Evolutionary conservation across 257 asterid genomes (phyloP).

Genomic region (Ehretia macrophylla): DNA sequence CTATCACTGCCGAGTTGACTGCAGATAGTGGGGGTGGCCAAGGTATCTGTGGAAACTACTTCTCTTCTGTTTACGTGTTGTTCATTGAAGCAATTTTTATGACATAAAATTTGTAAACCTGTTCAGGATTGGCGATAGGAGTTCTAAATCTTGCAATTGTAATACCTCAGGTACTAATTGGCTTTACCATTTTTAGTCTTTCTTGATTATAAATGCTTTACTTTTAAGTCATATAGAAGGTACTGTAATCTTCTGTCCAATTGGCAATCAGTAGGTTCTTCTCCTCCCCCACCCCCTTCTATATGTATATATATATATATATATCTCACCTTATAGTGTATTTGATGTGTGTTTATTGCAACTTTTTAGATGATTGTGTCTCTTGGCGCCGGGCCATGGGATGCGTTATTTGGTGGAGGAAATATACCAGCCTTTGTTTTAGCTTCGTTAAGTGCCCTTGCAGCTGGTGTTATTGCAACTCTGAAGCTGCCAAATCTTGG

Average conservation of each 20-base stretch:
- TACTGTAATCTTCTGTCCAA: too few relatives aligned
- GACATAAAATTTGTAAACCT: constrained; percentile 15
- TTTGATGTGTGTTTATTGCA: constrained; percentile 1
- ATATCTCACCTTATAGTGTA: not conserved
- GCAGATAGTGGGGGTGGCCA: constrained; percentile 99
- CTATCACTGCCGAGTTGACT: constrained; percentile 93
- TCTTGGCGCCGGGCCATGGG: constrained; percentile 99
- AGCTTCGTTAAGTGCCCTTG: constrained; percentile 71
- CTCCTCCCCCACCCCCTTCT: too few relatives aligned
- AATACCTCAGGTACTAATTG: constrained; percentile 92
- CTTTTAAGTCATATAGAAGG: too few relatives aligned
- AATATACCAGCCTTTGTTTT: constrained; percentile 87
- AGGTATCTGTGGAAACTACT: constrained; percentile 43
- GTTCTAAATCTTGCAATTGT: constrained; percentile 97
- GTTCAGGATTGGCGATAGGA: constrained; percentile 96
- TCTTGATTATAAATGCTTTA: not conserved
- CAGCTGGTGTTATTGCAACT: constrained; percentile 73
- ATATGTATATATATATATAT: not conserved
- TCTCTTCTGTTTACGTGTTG: constrained; percentile 13
- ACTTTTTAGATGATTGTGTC: constrained; percentile 75
- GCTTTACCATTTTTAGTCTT: constrained; percentile 25
- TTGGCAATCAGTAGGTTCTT: too few relatives aligned
- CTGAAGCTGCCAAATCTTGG: constrained; percentile 63
- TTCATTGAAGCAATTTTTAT: constrained; percentile 9
- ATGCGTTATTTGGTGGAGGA: constrained; percentile 96